Evolutionary conservation across 2,329 filamentous ascomycete genomes (phyloP), one percentile per base, ranked within the genome.

Genomic region (Aspergillus sp.): DNA sequence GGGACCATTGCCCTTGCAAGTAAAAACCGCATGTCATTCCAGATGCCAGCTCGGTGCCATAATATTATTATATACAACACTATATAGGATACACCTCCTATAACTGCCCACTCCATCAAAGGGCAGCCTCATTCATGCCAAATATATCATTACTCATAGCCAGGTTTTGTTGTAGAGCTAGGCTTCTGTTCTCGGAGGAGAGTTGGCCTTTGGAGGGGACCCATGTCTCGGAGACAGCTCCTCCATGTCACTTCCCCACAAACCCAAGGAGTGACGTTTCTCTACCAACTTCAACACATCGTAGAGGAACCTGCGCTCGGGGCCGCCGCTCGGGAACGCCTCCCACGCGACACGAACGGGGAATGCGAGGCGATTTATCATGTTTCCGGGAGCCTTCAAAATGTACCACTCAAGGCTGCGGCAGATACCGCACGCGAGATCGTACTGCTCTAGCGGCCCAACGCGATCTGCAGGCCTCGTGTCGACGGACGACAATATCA

Each of bases 291-390:
- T 66, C 49, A 74, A 52, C 14, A 75, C 71, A 7, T 71, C 66
- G 9, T 62, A 56, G 62, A 75, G 67, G 17, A 72, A 75, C 3
- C 50, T 57, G 21, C 69, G 69, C 50, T 75, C 73, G 3, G 71
- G 68, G 1, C 70, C 70, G 5, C 58, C 62, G 3, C 68, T 66
- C 1, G 72, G 71, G 39, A 75, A 70, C 1, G 64, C 71, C 49
- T 75, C 73, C 72, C 72, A 75, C 6, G 73, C 73, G 2, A 75
- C 72, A 2, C 73, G 69, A 6, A 71, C 70, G 2, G 72, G 64
- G 35, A 75, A 74, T 1, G 72, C 72, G 11, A 75, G 68, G 2
- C 73, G 72, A 50, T 75, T 75, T 48, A 75, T 75, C 73, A 75
- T 74, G 52, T 74, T 75, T 1, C 73, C 72, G 0, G 72, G 71